Evolutionary conservation across 208 protist species (phyloP).

Genomic region (Leishmania lainsoni): DNA sequence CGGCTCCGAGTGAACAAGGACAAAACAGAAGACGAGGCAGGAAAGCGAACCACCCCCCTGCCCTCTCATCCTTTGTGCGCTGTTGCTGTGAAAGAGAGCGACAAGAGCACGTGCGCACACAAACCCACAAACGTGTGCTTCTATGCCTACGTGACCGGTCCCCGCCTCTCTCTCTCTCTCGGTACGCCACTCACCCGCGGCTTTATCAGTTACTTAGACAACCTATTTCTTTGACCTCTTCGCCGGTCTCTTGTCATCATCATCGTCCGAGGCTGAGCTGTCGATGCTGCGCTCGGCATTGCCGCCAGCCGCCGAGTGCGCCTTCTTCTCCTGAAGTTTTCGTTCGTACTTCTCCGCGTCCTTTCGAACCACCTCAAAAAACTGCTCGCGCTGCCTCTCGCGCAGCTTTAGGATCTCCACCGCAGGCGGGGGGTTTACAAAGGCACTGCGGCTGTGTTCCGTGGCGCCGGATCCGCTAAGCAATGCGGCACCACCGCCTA

Average conservation of each 20-base stretch:
- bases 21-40: neutral
- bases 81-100: neutral
- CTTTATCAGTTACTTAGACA: neutral
- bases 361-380: conserved; percentile 72
- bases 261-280: conserved; percentile 29
- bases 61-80: neutral
- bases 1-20: neutral
- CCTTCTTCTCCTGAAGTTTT: conserved; percentile 53
- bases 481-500: neutral
- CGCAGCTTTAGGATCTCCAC: conserved; percentile 74
- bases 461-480: neutral
- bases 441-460: neutral
- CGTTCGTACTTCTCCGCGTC: conserved; percentile 76
- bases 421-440: conserved; percentile 52
- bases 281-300: conserved; percentile 23
- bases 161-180: neutral
- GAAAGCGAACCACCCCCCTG: too few relatives aligned
- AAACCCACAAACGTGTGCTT: neutral
- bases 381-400: conserved; percentile 85
- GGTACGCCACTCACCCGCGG: neutral
- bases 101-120: neutral
- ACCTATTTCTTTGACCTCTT: neutral
- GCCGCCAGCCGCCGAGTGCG: conserved; percentile 35
- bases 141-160: too few relatives aligned
- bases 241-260: conserved; percentile 17